Base-by-base conservation (phyloP, 2,329 filamentous ascomycete genomes). In the Neonectria neomacrospora region DNA sequence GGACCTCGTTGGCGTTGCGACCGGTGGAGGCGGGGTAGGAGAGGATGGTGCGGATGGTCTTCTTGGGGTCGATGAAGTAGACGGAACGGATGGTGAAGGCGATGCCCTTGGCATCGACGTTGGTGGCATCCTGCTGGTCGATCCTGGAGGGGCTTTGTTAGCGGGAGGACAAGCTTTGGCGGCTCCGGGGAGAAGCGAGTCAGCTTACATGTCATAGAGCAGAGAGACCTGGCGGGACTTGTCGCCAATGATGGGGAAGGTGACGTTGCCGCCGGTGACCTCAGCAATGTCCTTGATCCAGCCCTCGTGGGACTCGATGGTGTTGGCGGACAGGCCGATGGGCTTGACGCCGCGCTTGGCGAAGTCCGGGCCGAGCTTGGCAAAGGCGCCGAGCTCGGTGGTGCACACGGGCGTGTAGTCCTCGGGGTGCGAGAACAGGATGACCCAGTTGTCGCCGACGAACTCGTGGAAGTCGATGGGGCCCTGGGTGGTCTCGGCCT, bases 401-500 rank as follows among this genome's bases (percentile, higher is more conserved):
- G 94, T 97, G 86, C 94, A 97, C 64, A 97, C 94, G 58, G 94
- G 94, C 2, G 94, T 97, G 85, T 92, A 97, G 81, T 97, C 94
- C 79, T 90, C 91, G 3, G 92, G 92, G 82, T 95, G 92, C 32
- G 90, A 93, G 85, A 96, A 95, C 72, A 96, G 84, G 69, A 96
- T 87, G 63, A 90, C 88, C 92, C 92, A 95, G 75, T 86, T 90
- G 83, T 91, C 85, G 75, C 89, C 90, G 69, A 94, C 86, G 82
- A 91, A 94, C 79, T 93, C 85, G 80, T 94, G 91, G 84, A 95
- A 94, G 81, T 93, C 88, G 74, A 95, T 92, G 68, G 89, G 86
- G 73, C 92, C 91, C 72, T 87, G 83, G 63, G 92, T 95, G 67
- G 91, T 94, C 70, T 94, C 89, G 75, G 91, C 92, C 81, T 91